Evolutionary conservation across 768 basidiomycete genomes (phyloP), one percentile per base, ranked within the genome.

Genomic region (Ramaria sp.): DNA sequence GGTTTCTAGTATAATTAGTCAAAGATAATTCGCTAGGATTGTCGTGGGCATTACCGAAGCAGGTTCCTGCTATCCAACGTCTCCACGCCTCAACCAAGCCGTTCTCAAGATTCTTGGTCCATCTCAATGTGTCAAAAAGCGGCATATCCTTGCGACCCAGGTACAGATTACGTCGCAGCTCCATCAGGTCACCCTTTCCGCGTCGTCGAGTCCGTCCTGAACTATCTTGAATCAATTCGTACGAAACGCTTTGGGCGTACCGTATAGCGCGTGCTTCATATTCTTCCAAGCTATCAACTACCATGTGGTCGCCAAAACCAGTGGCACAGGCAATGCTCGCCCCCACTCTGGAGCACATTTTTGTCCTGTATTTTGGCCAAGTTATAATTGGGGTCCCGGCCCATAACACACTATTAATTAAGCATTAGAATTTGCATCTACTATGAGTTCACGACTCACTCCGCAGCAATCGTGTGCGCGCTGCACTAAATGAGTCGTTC

Each of bases 261-360:
- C 65, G 58, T 33, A 79, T 71, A 0, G 76, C 78, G 1, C 78
- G 71, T 5, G 65, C 67, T 62, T 77, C 77, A 58, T 79, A 79
- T 59, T 73, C 75, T 46, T 71, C 70, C 31, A 70, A 60, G 53
- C 66, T 72, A 48, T 64, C 54, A 41, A 77, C 78, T 24, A 75
- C 68, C 78, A 79, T 78, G 53, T 72, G 64, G 30, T 70, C 64
- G 7, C 78, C 78, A 58, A 76, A 67, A 12, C 75, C 77, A 0
- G 78, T 79, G 2, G 77, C 78, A 38, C 68, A 62, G 7, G 70
- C 77, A 47, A 78, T 72, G 59, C 75, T 75, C 20, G 78, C 75
- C 3, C 70, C 76, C 27, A 79, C 78, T 7, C 78, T 71, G 17
- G 76, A 77, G 54, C 72, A 74, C 75, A 79, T 78, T 62, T 77